Conservation (phyloP, 2,329 filamentous ascomycete genomes). For the Colletotrichum neosansevieriae region DNA sequence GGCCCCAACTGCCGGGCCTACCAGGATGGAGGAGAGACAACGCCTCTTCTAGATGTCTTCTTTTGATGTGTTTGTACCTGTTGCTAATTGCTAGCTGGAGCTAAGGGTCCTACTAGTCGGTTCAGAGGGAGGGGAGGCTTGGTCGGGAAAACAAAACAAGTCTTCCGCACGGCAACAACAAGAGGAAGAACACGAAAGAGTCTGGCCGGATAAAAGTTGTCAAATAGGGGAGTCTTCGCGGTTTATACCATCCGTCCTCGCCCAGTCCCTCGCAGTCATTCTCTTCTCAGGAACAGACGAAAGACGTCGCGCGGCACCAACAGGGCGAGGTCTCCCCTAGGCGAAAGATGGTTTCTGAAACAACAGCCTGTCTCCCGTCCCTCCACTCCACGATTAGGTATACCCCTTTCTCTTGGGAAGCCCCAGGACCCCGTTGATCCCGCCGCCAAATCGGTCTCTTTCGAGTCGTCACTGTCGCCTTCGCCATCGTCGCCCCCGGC, state of each 20-base stretch:
- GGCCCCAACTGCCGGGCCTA: constrained; percentile 23
- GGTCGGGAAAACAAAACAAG: constrained; percentile 1
- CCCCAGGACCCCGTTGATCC: constrained; percentile 32
- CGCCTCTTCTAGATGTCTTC: constrained; percentile 8
- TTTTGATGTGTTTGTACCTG: neutral
- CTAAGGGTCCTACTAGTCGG: neutral
- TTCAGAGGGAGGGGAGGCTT: too few species aligned
- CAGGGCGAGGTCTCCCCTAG: constrained; percentile 34
- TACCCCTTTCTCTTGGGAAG: constrained; percentile 13
- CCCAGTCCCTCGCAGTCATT: neutral
- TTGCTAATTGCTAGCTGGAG: neutral
- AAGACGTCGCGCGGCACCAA: constrained; percentile 30
- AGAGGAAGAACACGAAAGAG: neutral
- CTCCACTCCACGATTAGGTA: constrained; percentile 35
- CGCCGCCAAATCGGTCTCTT: constrained; percentile 18
- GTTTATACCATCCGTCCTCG: constrained; percentile 14
- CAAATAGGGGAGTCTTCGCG: constrained; percentile 11
- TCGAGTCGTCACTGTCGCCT: constrained; percentile 24
- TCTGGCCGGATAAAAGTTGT: neutral
- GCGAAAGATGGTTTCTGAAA: constrained; percentile 36
- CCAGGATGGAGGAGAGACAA: neutral
- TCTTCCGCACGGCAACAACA: neutral
- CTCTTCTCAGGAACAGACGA: constrained; percentile 31
- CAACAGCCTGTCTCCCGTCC: constrained; percentile 37
- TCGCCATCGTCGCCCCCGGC: constrained; percentile 10